Conservation (phyloP, 78 protist species). For the Speleostelium caveatum region DNA sequence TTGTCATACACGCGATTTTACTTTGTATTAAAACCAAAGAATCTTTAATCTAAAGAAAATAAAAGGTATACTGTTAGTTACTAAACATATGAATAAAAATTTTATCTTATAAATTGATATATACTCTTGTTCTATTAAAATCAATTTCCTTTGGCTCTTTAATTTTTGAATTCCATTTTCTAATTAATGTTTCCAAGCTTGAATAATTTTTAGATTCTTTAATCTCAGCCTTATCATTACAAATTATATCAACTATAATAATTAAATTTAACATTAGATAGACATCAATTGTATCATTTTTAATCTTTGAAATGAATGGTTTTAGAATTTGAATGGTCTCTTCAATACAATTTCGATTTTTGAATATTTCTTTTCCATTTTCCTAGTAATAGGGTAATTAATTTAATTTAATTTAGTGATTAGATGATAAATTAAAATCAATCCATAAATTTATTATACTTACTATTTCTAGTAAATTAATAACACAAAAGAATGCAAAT, state of each 20-base stretch:
- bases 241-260: background rate
- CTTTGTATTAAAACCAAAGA: constrained; percentile 37
- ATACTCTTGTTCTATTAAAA: constrained; percentile 66
- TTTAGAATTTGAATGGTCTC: background rate
- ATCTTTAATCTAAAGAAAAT: constrained; percentile 34
- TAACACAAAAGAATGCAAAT: background rate
- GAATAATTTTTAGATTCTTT: background rate
- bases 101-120: too few relatives aligned
- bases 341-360: background rate
- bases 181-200: background rate
- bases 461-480: background rate
- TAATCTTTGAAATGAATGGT: constrained; percentile 32
- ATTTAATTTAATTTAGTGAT: background rate
- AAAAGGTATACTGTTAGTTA: background rate
- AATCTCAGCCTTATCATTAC: constrained; percentile 13
- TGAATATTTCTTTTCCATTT: background rate
- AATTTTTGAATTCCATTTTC: constrained; percentile 18
- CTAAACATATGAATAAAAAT: background rate
- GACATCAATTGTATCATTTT: constrained; percentile 9
- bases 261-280: constrained; percentile 15
- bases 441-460: background rate
- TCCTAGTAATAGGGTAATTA: background rate
- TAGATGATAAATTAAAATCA: too few relatives aligned
- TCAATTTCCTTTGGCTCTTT: constrained; percentile 48
- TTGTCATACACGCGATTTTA: constrained; percentile 31